A percentile compares a stretch with the other conserved stretches of the same genome.
These are phyloP conservation scores for Suaeda aralocaspica DNA, from an alignment of 148 eudicot species.

Conservation along the genomic window DNA sequence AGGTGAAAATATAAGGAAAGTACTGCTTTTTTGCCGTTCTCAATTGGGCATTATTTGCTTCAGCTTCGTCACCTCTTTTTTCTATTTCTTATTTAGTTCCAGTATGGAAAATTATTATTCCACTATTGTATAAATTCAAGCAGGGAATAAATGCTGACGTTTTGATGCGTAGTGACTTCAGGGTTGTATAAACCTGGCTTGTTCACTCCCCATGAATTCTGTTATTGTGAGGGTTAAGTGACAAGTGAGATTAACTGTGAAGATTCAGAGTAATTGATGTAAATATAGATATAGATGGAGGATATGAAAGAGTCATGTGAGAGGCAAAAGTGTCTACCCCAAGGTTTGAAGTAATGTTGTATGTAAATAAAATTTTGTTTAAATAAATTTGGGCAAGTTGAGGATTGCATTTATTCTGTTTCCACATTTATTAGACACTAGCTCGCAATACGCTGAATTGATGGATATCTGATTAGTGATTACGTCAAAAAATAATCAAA, in stretches of 20 bases:
- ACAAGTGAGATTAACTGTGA: background rate
- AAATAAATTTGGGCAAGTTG: background rate
- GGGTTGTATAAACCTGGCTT: background rate
- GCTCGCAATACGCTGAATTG: too few species aligned
- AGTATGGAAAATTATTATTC: conserved; percentile 16
- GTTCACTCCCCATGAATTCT: conserved; percentile 2
- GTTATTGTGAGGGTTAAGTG: background rate
- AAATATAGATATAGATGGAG: conserved; percentile 5
- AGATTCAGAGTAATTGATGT: background rate
- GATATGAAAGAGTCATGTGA: background rate
- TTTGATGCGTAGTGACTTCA: conserved; percentile 10
- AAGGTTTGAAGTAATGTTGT: background rate
- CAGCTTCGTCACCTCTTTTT: conserved; percentile 10
- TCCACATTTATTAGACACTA: too few species aligned
- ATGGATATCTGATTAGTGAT: too few species aligned
- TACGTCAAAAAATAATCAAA: too few species aligned
- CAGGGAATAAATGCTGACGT: conserved; percentile 12
- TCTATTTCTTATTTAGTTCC: background rate
- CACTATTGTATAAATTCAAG: conserved; percentile 23
- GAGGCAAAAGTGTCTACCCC: background rate
- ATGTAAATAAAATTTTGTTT: conserved; percentile 2
- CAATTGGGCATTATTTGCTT: conserved; percentile 25
- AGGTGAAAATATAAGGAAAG: conserved; percentile 30
- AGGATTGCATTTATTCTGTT: too few species aligned
- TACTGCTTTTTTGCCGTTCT: conserved; percentile 24